phyloP scores from a whole-genome alignment of 495 filamentous ascomycete species.

The Penicillium fimorum region DNA sequence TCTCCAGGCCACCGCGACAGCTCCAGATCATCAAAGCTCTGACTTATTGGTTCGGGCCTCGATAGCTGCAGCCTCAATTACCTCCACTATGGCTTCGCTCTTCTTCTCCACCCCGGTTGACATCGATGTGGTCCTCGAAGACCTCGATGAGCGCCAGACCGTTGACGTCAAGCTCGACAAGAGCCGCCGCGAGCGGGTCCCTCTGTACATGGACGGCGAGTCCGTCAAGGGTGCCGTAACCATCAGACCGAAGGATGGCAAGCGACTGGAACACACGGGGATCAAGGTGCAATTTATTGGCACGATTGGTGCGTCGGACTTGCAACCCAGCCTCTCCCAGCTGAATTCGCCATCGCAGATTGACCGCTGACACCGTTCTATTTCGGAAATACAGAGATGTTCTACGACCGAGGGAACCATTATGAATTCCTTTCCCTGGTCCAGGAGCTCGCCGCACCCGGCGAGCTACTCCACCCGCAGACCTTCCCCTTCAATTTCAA shows the following conservation, averaged over 20 bases:
- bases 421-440: conserved; percentile 97
- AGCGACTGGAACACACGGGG: conserved; percentile 94
- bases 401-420: conserved; percentile 98
- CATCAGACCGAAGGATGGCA: conserved; percentile 95
- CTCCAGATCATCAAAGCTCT: conserved; percentile 11
- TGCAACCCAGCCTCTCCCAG: not conserved
- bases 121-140: conserved; percentile 97
- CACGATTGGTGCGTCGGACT: conserved; percentile 71
- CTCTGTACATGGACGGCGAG: conserved; percentile 96
- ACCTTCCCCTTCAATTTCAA: conserved; percentile 99
- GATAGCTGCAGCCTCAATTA: conserved; percentile 12
- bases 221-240: conserved; percentile 95
- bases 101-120: conserved; percentile 98
- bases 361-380: not conserved
- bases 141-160: conserved; percentile 87
- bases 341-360: not conserved
- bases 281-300: conserved; percentile 99
- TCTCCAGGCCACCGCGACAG: conserved; percentile 15
- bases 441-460: conserved; percentile 92
- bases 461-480: conserved; percentile 97
- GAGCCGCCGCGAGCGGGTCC: conserved; percentile 91
- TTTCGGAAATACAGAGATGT: conserved; percentile 70
- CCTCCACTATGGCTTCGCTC: conserved; percentile 73
- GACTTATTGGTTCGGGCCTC: conserved; percentile 1
- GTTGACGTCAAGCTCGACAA: conserved; percentile 99